Evolutionary conservation across 345 rosid species (phyloP).

Genomic region (Iberis pinnata): DNA sequence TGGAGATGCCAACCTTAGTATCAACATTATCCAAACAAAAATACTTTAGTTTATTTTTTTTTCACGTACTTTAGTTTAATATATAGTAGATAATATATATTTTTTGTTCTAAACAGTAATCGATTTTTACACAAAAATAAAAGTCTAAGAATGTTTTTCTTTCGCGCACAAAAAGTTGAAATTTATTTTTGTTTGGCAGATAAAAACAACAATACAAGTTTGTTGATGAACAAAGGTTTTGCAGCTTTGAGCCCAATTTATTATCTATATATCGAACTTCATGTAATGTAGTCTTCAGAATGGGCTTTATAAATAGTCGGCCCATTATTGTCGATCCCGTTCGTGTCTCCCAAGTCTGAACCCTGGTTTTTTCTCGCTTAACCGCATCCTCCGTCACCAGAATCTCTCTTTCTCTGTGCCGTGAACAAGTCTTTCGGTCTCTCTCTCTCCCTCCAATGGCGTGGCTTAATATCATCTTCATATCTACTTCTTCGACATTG

Average conservation of each 20-base stretch:
- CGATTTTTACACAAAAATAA: no score
- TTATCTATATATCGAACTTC: not conserved
- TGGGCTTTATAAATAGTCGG: not conserved
- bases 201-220: no score
- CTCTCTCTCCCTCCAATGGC: constrained; percentile 14
- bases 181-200: no score
- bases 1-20: no score
- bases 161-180: no score
- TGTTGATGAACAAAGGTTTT: not conserved
- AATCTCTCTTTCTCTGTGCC: not conserved
- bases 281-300: no score
- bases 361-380: constrained; percentile 29
- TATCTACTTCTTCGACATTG: not conserved
- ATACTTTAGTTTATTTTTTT: no score
- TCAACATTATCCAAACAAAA: no score
- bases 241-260: not conserved
- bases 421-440: constrained; percentile 16
- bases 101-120: no score
- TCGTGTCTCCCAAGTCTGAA: constrained; percentile 25
- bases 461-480: constrained; percentile 38
- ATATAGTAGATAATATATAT: no score
- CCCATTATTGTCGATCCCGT: not conserved
- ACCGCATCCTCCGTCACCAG: constrained; percentile 22
- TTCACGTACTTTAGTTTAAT: no score
- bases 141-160: no score